A percentile compares a stretch with the other conserved stretches of the same genome.
These are phyloP conservation scores for Gremmenia infestans DNA, from an alignment of 2,329 filamentous ascomycete genomes.

Conservation along the genomic window DNA sequence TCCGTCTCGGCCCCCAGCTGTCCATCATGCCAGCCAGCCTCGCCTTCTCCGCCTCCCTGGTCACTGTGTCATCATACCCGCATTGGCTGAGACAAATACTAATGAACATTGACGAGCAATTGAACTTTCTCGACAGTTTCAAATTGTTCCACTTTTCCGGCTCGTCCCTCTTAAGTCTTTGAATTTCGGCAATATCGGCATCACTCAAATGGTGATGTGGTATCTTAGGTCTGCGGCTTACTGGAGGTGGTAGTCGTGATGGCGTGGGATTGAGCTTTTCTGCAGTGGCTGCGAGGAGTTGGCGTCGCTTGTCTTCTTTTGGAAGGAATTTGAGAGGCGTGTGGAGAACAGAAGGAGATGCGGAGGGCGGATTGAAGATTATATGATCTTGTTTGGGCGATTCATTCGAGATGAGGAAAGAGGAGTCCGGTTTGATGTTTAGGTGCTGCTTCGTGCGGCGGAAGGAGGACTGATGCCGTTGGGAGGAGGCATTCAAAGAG, in stretches of 20 bases:
- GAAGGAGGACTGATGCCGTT: slow-evolving; percentile 31
- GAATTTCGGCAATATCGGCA: slow-evolving; percentile 56
- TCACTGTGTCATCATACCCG: slow-evolving; percentile 21
- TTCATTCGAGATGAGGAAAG: slow-evolving; percentile 42
- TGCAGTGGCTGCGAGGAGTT: slow-evolving; percentile 24
- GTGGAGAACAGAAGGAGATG: slow-evolving; percentile 53
- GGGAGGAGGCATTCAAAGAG: slow-evolving; percentile 22
- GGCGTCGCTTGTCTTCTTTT: slow-evolving; percentile 34
- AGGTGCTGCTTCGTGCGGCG: slow-evolving; percentile 31
- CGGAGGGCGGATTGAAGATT: slow-evolving; percentile 54
- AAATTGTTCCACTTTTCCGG: slow-evolving; percentile 51
- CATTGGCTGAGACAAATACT: slow-evolving; percentile 49
- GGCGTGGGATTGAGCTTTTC: slow-evolving; percentile 11
- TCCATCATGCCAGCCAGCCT: slow-evolving; percentile 45
- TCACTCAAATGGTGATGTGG: slow-evolving; percentile 45
- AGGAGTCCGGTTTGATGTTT: slow-evolving; percentile 55
- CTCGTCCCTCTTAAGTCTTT: slow-evolving; percentile 47
- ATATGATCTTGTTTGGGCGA: slow-evolving; percentile 40
- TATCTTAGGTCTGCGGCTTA: slow-evolving; percentile 18
- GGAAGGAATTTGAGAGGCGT: slow-evolving; percentile 65
- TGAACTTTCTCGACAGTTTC: slow-evolving; percentile 48
- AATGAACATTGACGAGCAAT: slow-evolving; percentile 53
- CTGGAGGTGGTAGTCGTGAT: slow-evolving; percentile 23
- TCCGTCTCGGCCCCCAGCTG: slow-evolving; percentile 54
- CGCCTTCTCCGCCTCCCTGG: slow-evolving; percentile 40